A percentile compares a stretch with the other conserved stretches of the same genome.
Evolutionary conservation across 1,139 yeast genomes (phyloP).

Genomic region (Yamadazyma diospyri): DNA sequence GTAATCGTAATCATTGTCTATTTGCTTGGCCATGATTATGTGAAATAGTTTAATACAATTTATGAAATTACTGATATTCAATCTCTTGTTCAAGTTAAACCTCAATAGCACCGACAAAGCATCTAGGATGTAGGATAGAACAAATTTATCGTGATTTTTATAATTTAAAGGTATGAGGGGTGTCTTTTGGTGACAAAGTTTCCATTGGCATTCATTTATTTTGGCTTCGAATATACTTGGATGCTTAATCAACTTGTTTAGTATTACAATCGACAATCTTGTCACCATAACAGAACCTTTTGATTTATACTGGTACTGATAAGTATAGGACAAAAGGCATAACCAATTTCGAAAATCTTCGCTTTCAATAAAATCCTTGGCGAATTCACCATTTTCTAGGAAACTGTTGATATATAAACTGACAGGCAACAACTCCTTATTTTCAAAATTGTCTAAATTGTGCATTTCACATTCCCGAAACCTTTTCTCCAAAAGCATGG

Average conservation of each 20-base stretch:
- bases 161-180: constrained; percentile 32
- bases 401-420: constrained; percentile 16
- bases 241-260: constrained; percentile 12
- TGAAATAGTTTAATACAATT: constrained; percentile 11
- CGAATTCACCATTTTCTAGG: constrained; percentile 7
- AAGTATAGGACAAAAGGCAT: constrained; percentile 33
- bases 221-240: constrained; percentile 17
- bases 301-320: constrained; percentile 34
- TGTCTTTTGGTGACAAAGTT: constrained; percentile 36
- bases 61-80: constrained; percentile 28
- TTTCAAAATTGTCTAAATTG: constrained; percentile 12
- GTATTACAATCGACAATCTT: constrained; percentile 24
- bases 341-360: constrained; percentile 32
- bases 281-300: constrained; percentile 20
- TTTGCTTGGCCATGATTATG: constrained; percentile 7
- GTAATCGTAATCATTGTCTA: constrained; percentile 25
- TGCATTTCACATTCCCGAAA: constrained; percentile 3
- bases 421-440: constrained; percentile 25
- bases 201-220: constrained; percentile 41
- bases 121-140: constrained; percentile 37
- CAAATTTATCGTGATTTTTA: constrained; percentile 25
- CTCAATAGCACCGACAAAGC: constrained; percentile 33
- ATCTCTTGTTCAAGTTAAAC: constrained; percentile 36
- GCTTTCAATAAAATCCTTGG: constrained; percentile 8
- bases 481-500: constrained; percentile 7